Evolutionary conservation across 352 stramenopile genomes (phyloP), one percentile per base, ranked within the genome.

Genomic region (Phytophthora brassicae): DNA sequence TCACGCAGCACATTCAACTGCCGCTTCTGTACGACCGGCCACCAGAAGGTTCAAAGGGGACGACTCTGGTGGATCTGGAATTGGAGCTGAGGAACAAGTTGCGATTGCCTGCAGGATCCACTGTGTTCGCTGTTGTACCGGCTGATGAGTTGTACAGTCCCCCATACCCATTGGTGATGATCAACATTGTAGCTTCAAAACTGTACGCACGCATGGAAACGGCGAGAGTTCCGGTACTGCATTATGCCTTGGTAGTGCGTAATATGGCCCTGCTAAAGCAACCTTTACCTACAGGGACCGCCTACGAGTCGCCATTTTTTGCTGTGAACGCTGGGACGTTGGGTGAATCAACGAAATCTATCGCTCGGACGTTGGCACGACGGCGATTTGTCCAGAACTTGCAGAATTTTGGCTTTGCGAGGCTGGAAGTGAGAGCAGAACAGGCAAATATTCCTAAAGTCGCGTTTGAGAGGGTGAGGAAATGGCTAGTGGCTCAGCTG

Each of bases 61-160:
- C 83, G 33, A 62, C 66, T 41, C 74, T 90, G 51, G 68, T 88
- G 65, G 82, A 95, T 50, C 67, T 95, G 24, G 86, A 95, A 65
- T 66, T 88, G 59, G 86, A 77, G 60, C 75, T 95, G 28, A 70
- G 81, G 36, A 64, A 84, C 4, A 70, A 86, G 42, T 86, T 95
- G 58, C 44, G 66, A 39, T 69, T 95, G 6, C 68, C 80, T 0
- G 4, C 23, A 5, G 78, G 76, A 44, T 80, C 74, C 38, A 93
- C 79, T 60, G 75, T 93, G 0, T 95, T 95, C 44, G 84, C 80
- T 0, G 74, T 95, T 13, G 66, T 84, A 33, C 86, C 82, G 1
- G 86, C 83, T 9, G 70, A 91, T 7, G 86, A 95, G 57, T 68
- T 89, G 41, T 95, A 93, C 56, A 88, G 77, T 19, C 86, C 86